Base-by-base conservation (phyloP, 805 yeast genomes). In the Suhomyces kilbournensis region DNA sequence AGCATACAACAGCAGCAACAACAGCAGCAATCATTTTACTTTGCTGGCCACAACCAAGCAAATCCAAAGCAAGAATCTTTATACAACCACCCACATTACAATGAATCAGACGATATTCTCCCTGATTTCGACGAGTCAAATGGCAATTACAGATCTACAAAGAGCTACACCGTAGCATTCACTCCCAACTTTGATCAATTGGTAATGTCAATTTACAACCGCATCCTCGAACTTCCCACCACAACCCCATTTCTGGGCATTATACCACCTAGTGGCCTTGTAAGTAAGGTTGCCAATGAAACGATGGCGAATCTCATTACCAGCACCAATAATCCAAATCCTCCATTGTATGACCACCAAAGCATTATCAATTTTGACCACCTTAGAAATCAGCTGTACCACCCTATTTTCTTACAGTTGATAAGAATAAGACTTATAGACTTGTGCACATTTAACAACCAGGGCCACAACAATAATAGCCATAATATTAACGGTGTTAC, bases 181-280 rank as follows among this genome's bases (percentile, higher is more conserved):
- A 72, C 73, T 7, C 60, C 65, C 3, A 50, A 44, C 17, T 74
- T 75, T 53, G 79, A 75, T 54, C 70, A 67, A 56, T 60, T 73
- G 43, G 66, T 74, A 10, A 56, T 72, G 63, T 56, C 66, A 30
- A 53, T 69, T 8, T 75, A 74, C 59, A 61, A 66, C 26, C 66
- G 70, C 45, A 60, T 72, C 40, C 59, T 74, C 46, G 65, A 71
- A 32, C 68, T 71, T 43, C 79, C 79, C 42, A 75, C 79, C 19
- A 74, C 78, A 3, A 74, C 78, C 19, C 79, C 79, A 10, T 75
- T 75, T 48, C 67, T 68, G 63, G 79, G 79, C 2, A 46, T 56
- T 10, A 62, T 68, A 8, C 79, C 79, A 15, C 79, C 79, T 2
- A 71, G 75, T 60, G 79, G 79, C 1, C 61, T 75, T 47, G 78